phyloP scores from a whole-genome alignment of 108 stramenopile genomes.

The Ochromonas danica region DNA sequence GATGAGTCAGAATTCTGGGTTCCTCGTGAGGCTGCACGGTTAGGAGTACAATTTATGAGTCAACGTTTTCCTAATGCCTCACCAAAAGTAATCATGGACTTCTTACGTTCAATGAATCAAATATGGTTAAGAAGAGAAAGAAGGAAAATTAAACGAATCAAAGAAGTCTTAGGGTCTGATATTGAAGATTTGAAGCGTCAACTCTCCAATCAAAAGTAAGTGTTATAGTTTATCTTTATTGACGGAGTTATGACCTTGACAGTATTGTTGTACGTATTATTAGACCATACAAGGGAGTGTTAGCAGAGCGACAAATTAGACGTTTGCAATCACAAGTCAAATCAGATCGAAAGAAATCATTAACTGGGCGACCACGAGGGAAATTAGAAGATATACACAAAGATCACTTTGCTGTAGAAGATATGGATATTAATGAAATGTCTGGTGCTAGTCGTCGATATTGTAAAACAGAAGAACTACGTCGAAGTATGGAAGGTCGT shows the following conservation, averaged over 20 bases:
- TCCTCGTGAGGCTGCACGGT: conserved; percentile 2
- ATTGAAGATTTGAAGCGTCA: conserved; percentile 21
- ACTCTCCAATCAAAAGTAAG: background rate
- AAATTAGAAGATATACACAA: background rate
- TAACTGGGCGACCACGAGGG: conserved; percentile 21
- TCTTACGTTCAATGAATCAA: conserved; percentile 25
- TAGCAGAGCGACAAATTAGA: conserved; percentile 34
- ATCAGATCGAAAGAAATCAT: background rate
- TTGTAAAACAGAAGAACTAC: background rate
- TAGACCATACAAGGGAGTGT: conserved; percentile 34
- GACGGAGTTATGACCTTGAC: background rate
- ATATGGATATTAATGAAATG: background rate
- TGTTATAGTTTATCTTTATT: background rate
- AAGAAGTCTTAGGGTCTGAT: background rate
- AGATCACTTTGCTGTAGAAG: background rate
- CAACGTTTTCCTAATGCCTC: conserved; percentile 1
- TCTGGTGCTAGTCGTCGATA: background rate
- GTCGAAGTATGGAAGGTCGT: background rate
- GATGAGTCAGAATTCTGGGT: conserved; percentile 30
- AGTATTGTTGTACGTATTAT: background rate
- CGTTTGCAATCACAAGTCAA: conserved; percentile 26
- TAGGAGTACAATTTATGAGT: conserved; percentile 22
- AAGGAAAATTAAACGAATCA: conserved; percentile 18
- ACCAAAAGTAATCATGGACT: background rate
- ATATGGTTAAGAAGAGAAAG: conserved; percentile 21